Evolutionary conservation across 2,329 filamentous ascomycete genomes (phyloP), one percentile per base, ranked within the genome.

Genomic region (Colletotrichum gloeosporioides): DNA sequence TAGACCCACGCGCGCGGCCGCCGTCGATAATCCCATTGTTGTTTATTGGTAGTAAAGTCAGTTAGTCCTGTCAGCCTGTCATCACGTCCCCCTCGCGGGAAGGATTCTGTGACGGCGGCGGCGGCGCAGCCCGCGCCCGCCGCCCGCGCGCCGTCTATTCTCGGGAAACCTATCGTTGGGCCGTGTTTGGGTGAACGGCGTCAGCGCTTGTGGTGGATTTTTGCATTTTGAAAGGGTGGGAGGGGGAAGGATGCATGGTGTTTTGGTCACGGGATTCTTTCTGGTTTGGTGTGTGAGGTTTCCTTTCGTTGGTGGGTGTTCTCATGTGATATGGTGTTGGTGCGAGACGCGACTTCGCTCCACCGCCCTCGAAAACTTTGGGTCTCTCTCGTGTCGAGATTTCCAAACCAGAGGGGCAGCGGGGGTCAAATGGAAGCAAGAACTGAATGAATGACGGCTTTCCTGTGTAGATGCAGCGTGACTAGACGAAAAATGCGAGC

Each of bases 91-190:
- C 36, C 16, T 27, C 10, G 63, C 63, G 36, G 63, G 27, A 53
- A 66, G 36, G 63, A 66, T 66, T 66, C 27, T 16, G 25, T 66
- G 36, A 49, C 36, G 36, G 36, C 63, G 63, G 63, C 63, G 34
- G 34, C 34, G 62, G 32, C 62, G 34, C n/a, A 25, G 62, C n/a
- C 22, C 22, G 62, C 25, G 62, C 32, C 15, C 29, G 55, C 44
- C 44, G 44, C 44, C 22, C 55, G 55, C 27, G 15, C 55, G 55
- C 44, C 44, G 44, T 49, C 55, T 59, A 16, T 62, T 32, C 59
- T 62, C 59, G 29, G 59, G 29, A 62, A 18, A 2, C 59, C 29
- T 27, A 62, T 62, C 27, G 63, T 22, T 27, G 34, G 34, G 22
- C 36, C 63, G 36, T 53, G 55, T 59, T 29, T 59, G 22, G 4